Evolutionary conservation across 192 early-diverging fungal species (phyloP).

Genomic region (Neocallimastix lanati): DNA sequence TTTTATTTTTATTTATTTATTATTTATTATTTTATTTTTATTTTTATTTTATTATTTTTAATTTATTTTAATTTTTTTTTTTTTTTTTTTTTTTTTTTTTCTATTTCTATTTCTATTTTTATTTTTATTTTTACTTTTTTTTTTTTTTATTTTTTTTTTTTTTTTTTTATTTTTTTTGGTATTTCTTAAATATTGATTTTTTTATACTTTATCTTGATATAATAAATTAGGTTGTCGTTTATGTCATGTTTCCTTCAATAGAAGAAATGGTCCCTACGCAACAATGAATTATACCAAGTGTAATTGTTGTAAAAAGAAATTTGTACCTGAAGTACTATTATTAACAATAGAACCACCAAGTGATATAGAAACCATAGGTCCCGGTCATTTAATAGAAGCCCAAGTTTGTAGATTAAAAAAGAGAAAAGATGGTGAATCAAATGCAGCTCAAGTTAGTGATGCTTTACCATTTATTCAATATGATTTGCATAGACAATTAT

Average conservation of each 20-base stretch:
- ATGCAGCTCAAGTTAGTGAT: slow-evolving; percentile 50
- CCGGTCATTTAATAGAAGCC: slow-evolving; percentile 51
- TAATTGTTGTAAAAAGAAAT: slow-evolving; percentile 44
- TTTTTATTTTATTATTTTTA: no score
- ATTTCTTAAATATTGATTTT: no score
- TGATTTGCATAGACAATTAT: slow-evolving; percentile 61
- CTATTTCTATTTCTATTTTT: no score
- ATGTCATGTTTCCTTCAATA: slow-evolving; percentile 47
- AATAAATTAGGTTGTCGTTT: slow-evolving; percentile 19
- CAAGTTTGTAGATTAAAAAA: slow-evolving; percentile 34
- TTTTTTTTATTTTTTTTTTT: no score
- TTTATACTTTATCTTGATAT: no score
- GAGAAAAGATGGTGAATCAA: slow-evolving; percentile 31
- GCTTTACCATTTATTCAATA: slow-evolving; percentile 67
- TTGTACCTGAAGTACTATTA: slow-evolving; percentile 56
- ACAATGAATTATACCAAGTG: slow-evolving; percentile 52
- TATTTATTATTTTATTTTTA: no score
- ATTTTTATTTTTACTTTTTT: no score
- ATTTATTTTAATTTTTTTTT: no score
- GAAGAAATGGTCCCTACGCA: slow-evolving; percentile 38
- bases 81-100: no score
- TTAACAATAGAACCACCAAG: slow-evolving; percentile 53
- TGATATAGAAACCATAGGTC: slow-evolving; percentile 47
- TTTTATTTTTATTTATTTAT: no score
- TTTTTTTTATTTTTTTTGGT: no score